Percentiles rank a stretch among this genome's conserved stretches.
phyloP scores from a whole-genome alignment of 192 early-diverging fungal genomes.

The Backusella psychrophila region DNA sequence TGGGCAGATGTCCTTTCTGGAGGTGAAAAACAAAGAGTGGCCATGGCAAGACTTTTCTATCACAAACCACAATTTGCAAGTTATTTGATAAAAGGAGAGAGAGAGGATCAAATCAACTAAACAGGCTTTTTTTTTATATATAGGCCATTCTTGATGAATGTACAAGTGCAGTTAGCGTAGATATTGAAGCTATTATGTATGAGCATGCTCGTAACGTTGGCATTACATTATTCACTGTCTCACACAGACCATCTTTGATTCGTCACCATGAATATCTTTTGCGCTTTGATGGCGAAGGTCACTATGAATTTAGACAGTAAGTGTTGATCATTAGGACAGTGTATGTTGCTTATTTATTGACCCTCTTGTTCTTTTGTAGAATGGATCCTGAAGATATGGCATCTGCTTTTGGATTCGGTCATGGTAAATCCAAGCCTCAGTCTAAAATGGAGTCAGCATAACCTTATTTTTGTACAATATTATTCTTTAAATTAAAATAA shows the following conservation, averaged over 20 bases:
- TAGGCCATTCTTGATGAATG: conserved; percentile 74
- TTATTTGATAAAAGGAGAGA: neutral
- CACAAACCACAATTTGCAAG: conserved; percentile 77
- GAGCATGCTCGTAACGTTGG: conserved; percentile 51
- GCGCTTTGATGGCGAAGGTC: conserved; percentile 62
- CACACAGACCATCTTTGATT: conserved; percentile 46
- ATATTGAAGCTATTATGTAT: conserved; percentile 79
- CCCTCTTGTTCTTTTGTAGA: conserved; percentile 13
- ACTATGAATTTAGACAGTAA: conserved; percentile 57
- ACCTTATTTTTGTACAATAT: neutral
- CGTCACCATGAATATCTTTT: conserved; percentile 59
- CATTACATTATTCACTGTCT: conserved; percentile 66
- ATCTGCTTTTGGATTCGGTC: conserved; percentile 48
- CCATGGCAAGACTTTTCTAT: conserved; percentile 86
- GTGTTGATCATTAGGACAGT: neutral
- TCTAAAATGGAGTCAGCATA: conserved; percentile 30
- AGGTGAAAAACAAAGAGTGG: conserved; percentile 77
- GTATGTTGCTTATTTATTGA: neutral
- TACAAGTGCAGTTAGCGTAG: conserved; percentile 77
- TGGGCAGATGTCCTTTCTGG: conserved; percentile 82
- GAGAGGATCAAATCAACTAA: neutral
- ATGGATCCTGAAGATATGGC: conserved; percentile 43
- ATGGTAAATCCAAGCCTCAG: conserved; percentile 47
- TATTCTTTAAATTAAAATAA: neutral
- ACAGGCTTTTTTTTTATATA: neutral